A percentile compares a stretch with the other conserved stretches of the same genome.
Conservation (phyloP, 2,329 filamentous ascomycete genomes). For the Pleomassaria siparia region DNA sequence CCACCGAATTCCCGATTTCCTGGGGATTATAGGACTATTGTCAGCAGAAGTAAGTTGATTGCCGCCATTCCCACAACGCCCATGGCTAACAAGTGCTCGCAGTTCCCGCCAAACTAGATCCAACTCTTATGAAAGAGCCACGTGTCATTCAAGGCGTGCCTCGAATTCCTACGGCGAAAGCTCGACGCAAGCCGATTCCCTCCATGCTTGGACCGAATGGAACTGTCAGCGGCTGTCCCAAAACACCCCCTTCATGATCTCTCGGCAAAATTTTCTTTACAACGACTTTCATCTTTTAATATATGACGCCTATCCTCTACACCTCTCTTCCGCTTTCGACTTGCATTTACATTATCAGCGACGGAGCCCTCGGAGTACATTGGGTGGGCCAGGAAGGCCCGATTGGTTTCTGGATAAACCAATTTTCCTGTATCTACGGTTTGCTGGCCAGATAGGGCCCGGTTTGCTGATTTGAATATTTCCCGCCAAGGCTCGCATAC, state of each 20-base stretch:
- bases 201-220: conserved; percentile 42
- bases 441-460: conserved; percentile 9
- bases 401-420: conserved; percentile 3
- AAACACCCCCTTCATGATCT: conserved; percentile 32
- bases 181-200: conserved; percentile 53
- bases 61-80: conserved; percentile 52
- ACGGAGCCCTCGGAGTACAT: conserved; percentile 30
- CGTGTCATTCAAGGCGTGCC: conserved; percentile 88
- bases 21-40: conserved; percentile 55
- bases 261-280: conserved; percentile 1
- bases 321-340: conserved; percentile 1
- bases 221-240: conserved; percentile 12
- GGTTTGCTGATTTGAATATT: conserved; percentile 1
- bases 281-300: background rate
- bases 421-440: conserved; percentile 3
- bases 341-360: conserved; percentile 37
- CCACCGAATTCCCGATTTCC: conserved; percentile 58
- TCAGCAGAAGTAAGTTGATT: conserved; percentile 50
- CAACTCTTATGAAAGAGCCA: conserved; percentile 86
- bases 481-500: conserved; percentile 1
- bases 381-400: background rate
- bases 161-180: conserved; percentile 53
- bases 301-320: background rate
- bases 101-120: conserved; percentile 83
- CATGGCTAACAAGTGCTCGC: conserved; percentile 51